Evolutionary conservation across 164 flowering plant species (phyloP), one percentile per base, ranked within the genome.

Genomic region (Vitis amurensis): DNA sequence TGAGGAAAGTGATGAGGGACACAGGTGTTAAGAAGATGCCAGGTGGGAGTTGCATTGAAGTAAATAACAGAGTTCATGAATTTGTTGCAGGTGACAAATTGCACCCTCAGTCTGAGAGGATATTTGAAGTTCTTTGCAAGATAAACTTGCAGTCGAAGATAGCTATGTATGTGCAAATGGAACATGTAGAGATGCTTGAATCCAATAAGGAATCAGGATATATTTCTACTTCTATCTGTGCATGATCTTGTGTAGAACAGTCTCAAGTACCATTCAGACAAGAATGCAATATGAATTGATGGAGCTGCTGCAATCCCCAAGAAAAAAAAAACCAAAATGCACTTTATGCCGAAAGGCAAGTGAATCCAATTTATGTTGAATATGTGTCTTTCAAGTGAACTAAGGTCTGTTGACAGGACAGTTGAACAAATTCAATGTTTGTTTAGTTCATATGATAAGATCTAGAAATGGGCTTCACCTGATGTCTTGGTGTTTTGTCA

Each of bases 1-100:
- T 83, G 17, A 86, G 96, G 69, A 87, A 84, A 71, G 27, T 60
- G 65, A 86, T 91, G 96, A 83, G 81, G 64, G 85, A 80, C 55
- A 71, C 71, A 2, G 84, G 87, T 56, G 84, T 85, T 13, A 81
- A 74, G 73, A 88, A 87, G 78, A 68, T 70, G 65, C 75, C 87
- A 5, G 91, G 90, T 8, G 81, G 78, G 55, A 88, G 91, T 80
- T 83, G 72, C 53, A 83, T 87, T 55, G 87, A 88, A 69, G 74
- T 88, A 67, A 80, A 77, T 63, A 74, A 73, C 63, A 66, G 58
- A 53, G 83, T 81, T 58, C 78, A 84, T 71, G 85, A 84, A 55
- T 90, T 90, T 50, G 63, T 59, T 61, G 78, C 82, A 0, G 91
- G 85, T 47, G 87, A 84, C 51, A 66, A 19, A n/a, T 87, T 89